Percentiles rank a stretch among this genome's conserved stretches.
phyloP scores from a whole-genome alignment of 768 basidiomycete species.

The Pisolithus orientalis region DNA sequence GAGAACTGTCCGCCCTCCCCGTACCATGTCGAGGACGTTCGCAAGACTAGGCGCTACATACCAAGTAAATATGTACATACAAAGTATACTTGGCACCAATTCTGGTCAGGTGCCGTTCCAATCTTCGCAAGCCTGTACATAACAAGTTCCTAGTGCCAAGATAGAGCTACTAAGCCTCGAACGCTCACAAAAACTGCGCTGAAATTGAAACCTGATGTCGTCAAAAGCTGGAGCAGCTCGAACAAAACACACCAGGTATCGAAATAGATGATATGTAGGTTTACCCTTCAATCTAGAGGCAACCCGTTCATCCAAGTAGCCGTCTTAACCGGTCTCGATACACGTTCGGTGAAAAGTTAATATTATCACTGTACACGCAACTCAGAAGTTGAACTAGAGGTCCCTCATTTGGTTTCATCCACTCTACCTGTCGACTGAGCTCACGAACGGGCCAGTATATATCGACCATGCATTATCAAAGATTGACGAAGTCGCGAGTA shows the following conservation, averaged over 20 bases:
- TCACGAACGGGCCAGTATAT: conserved; percentile 39
- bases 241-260: conserved; percentile 83
- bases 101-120: too few relatives aligned
- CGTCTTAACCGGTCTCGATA: conserved; percentile 79
- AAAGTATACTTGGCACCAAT: too few relatives aligned
- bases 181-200: background rate
- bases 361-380: conserved; percentile 74
- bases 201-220: background rate
- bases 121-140: too few relatives aligned
- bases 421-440: background rate
- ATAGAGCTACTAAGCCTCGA: conserved; percentile 54
- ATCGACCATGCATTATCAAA: conserved; percentile 74
- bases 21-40: too few relatives aligned
- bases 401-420: conserved; percentile 52
- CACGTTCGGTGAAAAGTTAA: conserved; percentile 74
- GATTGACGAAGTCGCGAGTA: conserved; percentile 74
- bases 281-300: background rate
- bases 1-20: too few relatives aligned
- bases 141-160: conserved; percentile 42
- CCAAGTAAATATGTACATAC: too few relatives aligned
- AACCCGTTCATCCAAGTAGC: conserved; percentile 41
- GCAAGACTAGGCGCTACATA: too few relatives aligned
- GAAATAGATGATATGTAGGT: conserved; percentile 77
- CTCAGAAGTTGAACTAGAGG: conserved; percentile 67
- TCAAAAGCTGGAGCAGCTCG: conserved; percentile 68